phyloP scores from a whole-genome alignment of 306 rosid genomes.

The Citrullus amarus region DNA sequence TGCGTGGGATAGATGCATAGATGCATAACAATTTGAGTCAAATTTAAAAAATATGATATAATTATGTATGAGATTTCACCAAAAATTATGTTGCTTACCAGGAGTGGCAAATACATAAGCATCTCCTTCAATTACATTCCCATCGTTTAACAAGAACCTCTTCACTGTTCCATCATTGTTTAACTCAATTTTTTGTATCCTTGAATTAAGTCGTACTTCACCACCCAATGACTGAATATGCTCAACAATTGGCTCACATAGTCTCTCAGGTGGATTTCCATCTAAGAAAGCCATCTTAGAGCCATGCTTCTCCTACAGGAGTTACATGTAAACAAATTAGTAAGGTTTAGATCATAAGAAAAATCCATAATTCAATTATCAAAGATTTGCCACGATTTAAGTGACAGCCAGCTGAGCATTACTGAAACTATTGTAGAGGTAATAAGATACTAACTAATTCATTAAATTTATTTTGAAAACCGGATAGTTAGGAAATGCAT shows the following conservation, averaged over 20 bases:
- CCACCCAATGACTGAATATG: conserved; percentile 82
- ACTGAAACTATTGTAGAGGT: background rate
- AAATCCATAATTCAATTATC: background rate
- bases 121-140: conserved; percentile 69
- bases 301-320: conserved; percentile 82
- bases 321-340: background rate
- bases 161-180: conserved; percentile 75
- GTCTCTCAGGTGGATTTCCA: conserved; percentile 96
- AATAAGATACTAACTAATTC: background rate
- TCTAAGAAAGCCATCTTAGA: conserved; percentile 99
- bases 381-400: background rate
- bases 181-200: conserved; percentile 73
- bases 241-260: conserved; percentile 81
- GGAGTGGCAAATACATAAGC: conserved; percentile 86
- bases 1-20: conserved; percentile 20
- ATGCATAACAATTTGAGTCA: conserved; percentile 12
- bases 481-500: background rate
- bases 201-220: conserved; percentile 73
- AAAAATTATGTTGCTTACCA: conserved; percentile 29
- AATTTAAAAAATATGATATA: background rate
- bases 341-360: background rate
- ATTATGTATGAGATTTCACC: background rate
- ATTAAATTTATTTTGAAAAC: background rate
- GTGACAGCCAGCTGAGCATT: background rate
- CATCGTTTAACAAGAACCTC: conserved; percentile 54